These are phyloP conservation scores for Colletotrichum zoysiae DNA, from an alignment of 2,329 filamentous ascomycete species.

Conservation along the genomic window DNA sequence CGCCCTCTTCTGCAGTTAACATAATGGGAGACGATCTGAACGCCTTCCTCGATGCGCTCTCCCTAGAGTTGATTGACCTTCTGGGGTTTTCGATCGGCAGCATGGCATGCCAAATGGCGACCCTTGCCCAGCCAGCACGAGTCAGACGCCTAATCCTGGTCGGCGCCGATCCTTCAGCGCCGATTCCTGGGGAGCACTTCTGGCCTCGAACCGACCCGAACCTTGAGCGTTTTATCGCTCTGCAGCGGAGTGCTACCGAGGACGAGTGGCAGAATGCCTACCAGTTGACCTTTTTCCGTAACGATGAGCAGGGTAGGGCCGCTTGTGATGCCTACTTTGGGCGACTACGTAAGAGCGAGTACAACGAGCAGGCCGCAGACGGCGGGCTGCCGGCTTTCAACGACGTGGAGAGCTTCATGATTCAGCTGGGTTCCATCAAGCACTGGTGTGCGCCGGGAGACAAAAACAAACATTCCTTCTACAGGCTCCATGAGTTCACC, in stretches of 20 bases:
- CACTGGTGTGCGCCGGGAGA: conserved; percentile 23
- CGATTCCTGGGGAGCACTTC: conserved; percentile 21
- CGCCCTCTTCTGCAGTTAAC: conserved; percentile 2
- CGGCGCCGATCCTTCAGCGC: conserved; percentile 10
- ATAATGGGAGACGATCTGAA: conserved; percentile 30
- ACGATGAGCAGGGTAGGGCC: conserved; percentile 20
- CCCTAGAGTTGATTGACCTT: conserved; percentile 20
- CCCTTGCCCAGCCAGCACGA: conserved; percentile 2
- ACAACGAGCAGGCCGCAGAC: conserved; percentile 15
- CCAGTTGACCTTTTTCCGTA: conserved; percentile 24
- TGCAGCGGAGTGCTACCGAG: conserved; percentile 21
- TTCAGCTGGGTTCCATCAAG: conserved; percentile 22
- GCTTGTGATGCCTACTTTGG: conserved; percentile 18
- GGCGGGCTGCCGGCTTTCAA: conserved; percentile 19
- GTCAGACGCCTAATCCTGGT: conserved; percentile 24
- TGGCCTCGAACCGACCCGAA: conserved; percentile 31
- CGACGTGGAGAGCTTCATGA: conserved; percentile 29
- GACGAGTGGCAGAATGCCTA: conserved; percentile 25
- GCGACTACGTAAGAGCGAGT: conserved; percentile 25
- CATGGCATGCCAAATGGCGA: conserved; percentile 32
- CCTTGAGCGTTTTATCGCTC: conserved; percentile 21
- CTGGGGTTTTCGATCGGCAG: conserved; percentile 28
- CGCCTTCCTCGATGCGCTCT: conserved; percentile 28
- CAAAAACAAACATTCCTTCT: conserved; percentile 19
- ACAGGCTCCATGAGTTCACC: conserved; percentile 16